Evolutionary conservation across 768 basidiomycete species (phyloP).

Genomic region (Lactarius sanguifluus): DNA sequence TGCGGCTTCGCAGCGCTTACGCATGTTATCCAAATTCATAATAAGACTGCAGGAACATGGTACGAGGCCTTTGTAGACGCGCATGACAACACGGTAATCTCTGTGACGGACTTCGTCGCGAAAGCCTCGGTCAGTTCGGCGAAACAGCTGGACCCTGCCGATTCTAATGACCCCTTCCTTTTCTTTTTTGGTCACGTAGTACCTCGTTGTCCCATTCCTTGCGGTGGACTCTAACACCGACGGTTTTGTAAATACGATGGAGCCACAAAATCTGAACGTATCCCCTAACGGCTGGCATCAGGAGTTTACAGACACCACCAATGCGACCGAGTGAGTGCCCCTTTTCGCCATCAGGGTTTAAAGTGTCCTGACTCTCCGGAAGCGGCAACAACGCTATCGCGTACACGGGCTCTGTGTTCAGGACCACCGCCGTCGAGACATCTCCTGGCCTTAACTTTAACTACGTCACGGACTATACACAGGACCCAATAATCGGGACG

Average conservation of each 20-base stretch:
- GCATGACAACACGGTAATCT: conserved; percentile 49
- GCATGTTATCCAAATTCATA: conserved; percentile 45
- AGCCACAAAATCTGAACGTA: conserved; percentile 53
- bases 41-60: conserved; percentile 46
- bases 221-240: conserved; percentile 49
- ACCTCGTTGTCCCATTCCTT: conserved; percentile 42
- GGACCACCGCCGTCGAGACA: conserved; percentile 40
- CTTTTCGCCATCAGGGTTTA: not conserved
- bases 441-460: conserved; percentile 41
- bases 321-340: conserved; percentile 32
- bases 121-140: conserved; percentile 42
- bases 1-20: conserved; percentile 43
- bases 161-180: not conserved
- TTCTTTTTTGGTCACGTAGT: conserved; percentile 33
- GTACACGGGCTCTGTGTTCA: conserved; percentile 31
- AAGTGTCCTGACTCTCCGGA: not conserved
- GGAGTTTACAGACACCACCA: conserved; percentile 37
- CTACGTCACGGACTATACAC: conserved; percentile 38
- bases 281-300: conserved; percentile 64
- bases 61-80: conserved; percentile 61
- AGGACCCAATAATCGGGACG: conserved; percentile 41
- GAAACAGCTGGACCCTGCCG: not conserved
- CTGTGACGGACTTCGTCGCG: conserved; percentile 53
- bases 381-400: conserved; percentile 44
- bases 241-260: conserved; percentile 47